Evolutionary conservation across 352 stramenopile species (phyloP), one percentile per base, ranked within the genome.

Genomic region (Globisporangium iwayamae): DNA sequence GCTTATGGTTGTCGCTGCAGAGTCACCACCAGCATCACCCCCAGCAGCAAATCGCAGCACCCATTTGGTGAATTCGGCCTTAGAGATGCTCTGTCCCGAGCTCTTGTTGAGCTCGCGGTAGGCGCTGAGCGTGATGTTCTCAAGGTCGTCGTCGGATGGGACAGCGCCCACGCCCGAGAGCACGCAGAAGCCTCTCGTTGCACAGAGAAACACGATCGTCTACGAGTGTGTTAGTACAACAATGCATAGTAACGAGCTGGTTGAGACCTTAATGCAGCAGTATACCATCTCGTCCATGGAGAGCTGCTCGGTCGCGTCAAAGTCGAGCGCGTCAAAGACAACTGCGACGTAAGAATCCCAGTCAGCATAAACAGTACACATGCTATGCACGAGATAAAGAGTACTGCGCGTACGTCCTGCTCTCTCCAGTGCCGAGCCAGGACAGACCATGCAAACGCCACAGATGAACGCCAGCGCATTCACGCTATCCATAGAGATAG

Each of bases 201-300:
- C 73, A 55, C 83, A 90, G 25, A 91, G 66, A 36, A 90, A 79
- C 34, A 72, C 53, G 53, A 91, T 90, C 47, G 80, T 91, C 81
- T 90, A 62, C 0, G 10, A 11, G 8, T 60, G 16, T 53, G 13
- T 34, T 8, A 38, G 22, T 59, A 53, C n/a, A 38, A 30, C 1
- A 41, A 30, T 25, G 13, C n/a, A n/a, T n/a, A 28, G 14, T 20
- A n/a, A 34, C 7, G 1, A 38, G n/a, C 22, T 53, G 16, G 34
- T 18, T 11, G 4, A 16, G 0, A 34, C 4, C 20, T 22, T 2
- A 28, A 46, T 10, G 14, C 16, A 10, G 7, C 2, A 16, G 11
- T 54, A 4, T 62, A 89, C 77, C 83, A 89, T 89, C 61, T 91
- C 83, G 62, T 91, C 83, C 76, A 91, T 88, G 2, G 83, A 87